A percentile compares a stretch with the other conserved stretches of the same genome.
Evolutionary conservation across 768 basidiomycete species (phyloP).

Genomic region (Pulveroboletus sp.): DNA sequence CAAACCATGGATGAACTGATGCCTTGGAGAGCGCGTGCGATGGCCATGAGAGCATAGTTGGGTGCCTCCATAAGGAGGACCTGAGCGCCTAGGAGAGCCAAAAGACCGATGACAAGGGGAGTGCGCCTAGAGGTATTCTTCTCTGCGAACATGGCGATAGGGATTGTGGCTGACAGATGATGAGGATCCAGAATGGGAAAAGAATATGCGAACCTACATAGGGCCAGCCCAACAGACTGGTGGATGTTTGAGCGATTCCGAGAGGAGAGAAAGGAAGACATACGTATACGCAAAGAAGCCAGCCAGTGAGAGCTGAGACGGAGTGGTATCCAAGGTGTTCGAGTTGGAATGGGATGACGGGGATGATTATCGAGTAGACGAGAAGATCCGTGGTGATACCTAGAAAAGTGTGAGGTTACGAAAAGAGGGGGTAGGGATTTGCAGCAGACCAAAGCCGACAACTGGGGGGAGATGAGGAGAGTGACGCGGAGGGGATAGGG

Average conservation of each 20-base stretch:
- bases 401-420: slow-evolving; percentile 7
- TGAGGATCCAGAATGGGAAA: neutral
- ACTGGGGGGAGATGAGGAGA: slow-evolving; percentile 26
- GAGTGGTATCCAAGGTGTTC: slow-evolving; percentile 42
- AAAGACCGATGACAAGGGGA: slow-evolving; percentile 49
- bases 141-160: slow-evolving; percentile 55
- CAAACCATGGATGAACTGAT: slow-evolving; percentile 58
- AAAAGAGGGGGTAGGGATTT: neutral
- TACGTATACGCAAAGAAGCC: slow-evolving; percentile 59
- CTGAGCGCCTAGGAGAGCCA: slow-evolving; percentile 50
- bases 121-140: slow-evolving; percentile 41
- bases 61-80: slow-evolving; percentile 62
- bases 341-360: slow-evolving; percentile 62
- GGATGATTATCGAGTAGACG: slow-evolving; percentile 60
- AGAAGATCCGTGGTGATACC: slow-evolving; percentile 48
- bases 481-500: neutral
- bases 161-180: slow-evolving; percentile 44
- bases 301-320: slow-evolving; percentile 52
- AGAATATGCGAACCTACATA: slow-evolving; percentile 38
- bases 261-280: slow-evolving; percentile 16
- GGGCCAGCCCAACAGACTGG: slow-evolving; percentile 53
- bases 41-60: slow-evolving; percentile 50
- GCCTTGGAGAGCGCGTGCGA: slow-evolving; percentile 59
- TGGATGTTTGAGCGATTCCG: slow-evolving; percentile 3
- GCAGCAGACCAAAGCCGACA: slow-evolving; percentile 45